Percentiles rank a stretch among this genome's conserved stretches.
phyloP scores from a whole-genome alignment of 1,284 basidiomycete species.

The Cutaneotrichosporon cyanovorans region DNA sequence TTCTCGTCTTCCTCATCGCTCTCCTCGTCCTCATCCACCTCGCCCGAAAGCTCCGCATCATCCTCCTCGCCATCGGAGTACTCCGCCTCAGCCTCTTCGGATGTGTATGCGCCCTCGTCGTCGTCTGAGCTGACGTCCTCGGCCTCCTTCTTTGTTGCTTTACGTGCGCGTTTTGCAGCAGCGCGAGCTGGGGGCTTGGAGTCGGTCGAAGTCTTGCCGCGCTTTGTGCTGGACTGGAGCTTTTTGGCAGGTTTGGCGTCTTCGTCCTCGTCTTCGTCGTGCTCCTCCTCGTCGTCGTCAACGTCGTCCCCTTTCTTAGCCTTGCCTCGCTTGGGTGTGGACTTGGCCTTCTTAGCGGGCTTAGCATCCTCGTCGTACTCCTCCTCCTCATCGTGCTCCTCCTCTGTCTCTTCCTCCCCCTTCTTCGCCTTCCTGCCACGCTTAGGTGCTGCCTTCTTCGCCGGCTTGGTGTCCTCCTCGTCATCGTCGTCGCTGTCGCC shows the following conservation, averaged over 20 bases:
- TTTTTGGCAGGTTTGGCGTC: slow-evolving; percentile 6
- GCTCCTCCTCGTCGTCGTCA: neutral
- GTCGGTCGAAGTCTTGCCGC: slow-evolving; percentile 1
- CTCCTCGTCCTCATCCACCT: neutral
- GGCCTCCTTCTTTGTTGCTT: too few species aligned
- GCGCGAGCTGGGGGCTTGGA: too few species aligned
- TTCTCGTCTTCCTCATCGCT: neutral
- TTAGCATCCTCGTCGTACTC: neutral
- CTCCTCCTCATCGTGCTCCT: too few species aligned
- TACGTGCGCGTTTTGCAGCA: too few species aligned
- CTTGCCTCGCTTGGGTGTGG: neutral
- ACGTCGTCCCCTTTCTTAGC: neutral
- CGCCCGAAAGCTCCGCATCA: neutral
- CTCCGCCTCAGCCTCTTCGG: too few species aligned
- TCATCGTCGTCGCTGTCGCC: slow-evolving; percentile 4
- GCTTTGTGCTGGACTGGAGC: too few species aligned
- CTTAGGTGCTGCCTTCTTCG: too few species aligned
- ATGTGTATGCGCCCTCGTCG: too few species aligned
- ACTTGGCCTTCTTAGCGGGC: too few species aligned
- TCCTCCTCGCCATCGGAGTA: neutral
- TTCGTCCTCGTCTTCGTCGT: slow-evolving; percentile 10
- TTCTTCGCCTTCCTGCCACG: too few species aligned
- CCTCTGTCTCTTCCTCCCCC: too few species aligned
- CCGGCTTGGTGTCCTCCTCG: neutral
- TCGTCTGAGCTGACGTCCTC: too few species aligned